Evolutionary conservation across 805 yeast species (phyloP), one percentile per base, ranked within the genome.

Genomic region (Deakozyma indianensis): DNA sequence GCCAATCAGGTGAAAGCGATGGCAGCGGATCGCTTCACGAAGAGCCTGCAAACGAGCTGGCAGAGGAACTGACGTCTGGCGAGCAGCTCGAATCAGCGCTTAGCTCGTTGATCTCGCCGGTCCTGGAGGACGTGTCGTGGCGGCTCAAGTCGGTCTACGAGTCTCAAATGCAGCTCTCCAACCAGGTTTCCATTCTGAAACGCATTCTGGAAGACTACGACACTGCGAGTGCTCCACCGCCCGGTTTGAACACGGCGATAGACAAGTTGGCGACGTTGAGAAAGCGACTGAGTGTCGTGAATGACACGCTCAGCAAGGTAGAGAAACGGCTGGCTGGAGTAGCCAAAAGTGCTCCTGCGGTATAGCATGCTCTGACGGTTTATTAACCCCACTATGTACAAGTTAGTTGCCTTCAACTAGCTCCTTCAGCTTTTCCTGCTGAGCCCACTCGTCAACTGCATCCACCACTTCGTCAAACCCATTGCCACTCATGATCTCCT

Each of bases 401-500:
- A n/a, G n/a, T n/a, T n/a, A n/a, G n/a, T 32, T 5, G 38, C 16
- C n/a, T 35, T 29, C 46, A 7, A 43, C 54, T 27, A 73, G 53
- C 15, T 60, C 64, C 35, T 66, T 61, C 1, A 79, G 64, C 22
- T 69, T 63, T 42, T 66, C 66, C 11, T 68, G 70, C 2, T 71
- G 66, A 43, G 76, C 76, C 44, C 62, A 58, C 32, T 61, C 60
- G 32, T 66, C 73, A 47, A 80, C 72, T 9, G 58, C 74, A 27
- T 74, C 77, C 2, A 80, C 69, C 1, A 80, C 58, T 29, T 69
- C 74, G 46, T 77, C 80, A 25, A 80, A 57, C 21, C 48, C 32
- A 49, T 66, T 67, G 1, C 92, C 92, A 15, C 66, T 64, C 73
- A 82, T 63, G 28, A 80, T 71, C 1, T 79, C 81, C 5, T 69